Evolutionary conservation across 208 protist genomes (phyloP).

Genomic region (Leishmania amazonensis): DNA sequence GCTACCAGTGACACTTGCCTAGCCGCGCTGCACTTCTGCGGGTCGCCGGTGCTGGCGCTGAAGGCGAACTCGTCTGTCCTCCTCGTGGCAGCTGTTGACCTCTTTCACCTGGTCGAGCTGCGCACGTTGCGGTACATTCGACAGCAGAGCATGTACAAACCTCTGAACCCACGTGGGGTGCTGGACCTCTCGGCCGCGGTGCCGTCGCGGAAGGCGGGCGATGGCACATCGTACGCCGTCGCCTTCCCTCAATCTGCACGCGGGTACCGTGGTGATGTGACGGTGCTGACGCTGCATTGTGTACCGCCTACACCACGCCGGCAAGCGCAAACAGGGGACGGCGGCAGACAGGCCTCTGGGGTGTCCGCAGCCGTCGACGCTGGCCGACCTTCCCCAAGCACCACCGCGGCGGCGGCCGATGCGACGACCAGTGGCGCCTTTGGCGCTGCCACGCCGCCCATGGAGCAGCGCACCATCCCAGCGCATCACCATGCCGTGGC

Average conservation of each 20-base stretch:
- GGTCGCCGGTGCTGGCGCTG: conserved; percentile 42
- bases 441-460: not conserved
- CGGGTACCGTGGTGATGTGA: conserved; percentile 28
- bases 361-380: not conserved
- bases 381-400: not conserved
- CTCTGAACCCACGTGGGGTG: conserved; percentile 44
- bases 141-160: conserved; percentile 50
- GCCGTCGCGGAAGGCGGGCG: not conserved
- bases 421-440: not conserved
- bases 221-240: conserved; percentile 12
- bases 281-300: conserved; percentile 21
- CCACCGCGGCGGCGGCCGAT: conserved; percentile 1
- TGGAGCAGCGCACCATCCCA: conserved; percentile 30
- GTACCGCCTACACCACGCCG: not conserved
- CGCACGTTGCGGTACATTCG: conserved; percentile 53
- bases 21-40: conserved; percentile 66
- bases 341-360: not conserved
- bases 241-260: conserved; percentile 32
- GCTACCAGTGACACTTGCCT: conserved; percentile 31
- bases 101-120: conserved; percentile 72
- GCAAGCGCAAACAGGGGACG: not conserved
- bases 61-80: conserved; percentile 51
- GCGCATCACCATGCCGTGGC: conserved; percentile 43
- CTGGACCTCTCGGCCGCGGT: conserved; percentile 44
- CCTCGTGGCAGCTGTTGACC: conserved; percentile 43